These are phyloP conservation scores for Tuber melanosporum DNA, from an alignment of 495 filamentous ascomycete genomes.

Conservation along the genomic window DNA sequence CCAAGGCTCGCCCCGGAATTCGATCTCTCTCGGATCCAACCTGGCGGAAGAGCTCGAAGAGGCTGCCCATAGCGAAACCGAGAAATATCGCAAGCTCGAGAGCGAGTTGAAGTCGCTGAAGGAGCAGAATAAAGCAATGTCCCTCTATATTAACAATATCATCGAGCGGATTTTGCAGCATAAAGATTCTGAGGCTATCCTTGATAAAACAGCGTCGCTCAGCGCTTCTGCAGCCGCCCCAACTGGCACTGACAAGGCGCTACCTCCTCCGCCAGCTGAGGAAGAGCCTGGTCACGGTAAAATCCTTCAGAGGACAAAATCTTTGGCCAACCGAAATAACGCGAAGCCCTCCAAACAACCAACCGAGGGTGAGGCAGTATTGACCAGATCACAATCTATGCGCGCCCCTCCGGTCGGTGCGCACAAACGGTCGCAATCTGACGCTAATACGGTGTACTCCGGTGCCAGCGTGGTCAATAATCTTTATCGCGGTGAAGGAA, in stretches of 20 bases:
- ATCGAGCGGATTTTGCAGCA: conserved; percentile 89
- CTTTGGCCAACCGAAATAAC: conserved; percentile 51
- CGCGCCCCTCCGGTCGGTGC: conserved; percentile 38
- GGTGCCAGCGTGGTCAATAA: conserved; percentile 23
- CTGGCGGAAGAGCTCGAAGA: conserved; percentile 85
- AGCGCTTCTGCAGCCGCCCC: conserved; percentile 38
- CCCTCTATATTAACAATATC: conserved; percentile 96
- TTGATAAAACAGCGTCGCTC: conserved; percentile 59
- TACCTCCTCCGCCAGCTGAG: conserved; percentile 65
- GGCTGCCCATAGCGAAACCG: conserved; percentile 51
- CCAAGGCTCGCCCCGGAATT: conserved; percentile 35
- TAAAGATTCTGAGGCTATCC: conserved; percentile 86
- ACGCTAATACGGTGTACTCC: conserved; percentile 23
- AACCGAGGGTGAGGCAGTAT: conserved; percentile 48
- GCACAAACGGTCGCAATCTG: conserved; percentile 39
- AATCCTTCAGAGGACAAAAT: conserved; percentile 73
- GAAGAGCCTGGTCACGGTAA: conserved; percentile 45
- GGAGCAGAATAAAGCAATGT: conserved; percentile 93
- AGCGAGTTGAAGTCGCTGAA: conserved; percentile 71
- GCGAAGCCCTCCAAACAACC: conserved; percentile 54
- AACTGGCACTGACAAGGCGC: conserved; percentile 67
- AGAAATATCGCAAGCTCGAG: conserved; percentile 62
- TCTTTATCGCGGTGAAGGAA: conserved; percentile 35
- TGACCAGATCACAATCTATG: conserved; percentile 42
- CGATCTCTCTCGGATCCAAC: conserved; percentile 51